These are phyloP conservation scores for Amyloporia xantha DNA, from an alignment of 768 basidiomycete genomes.

Conservation along the genomic window DNA sequence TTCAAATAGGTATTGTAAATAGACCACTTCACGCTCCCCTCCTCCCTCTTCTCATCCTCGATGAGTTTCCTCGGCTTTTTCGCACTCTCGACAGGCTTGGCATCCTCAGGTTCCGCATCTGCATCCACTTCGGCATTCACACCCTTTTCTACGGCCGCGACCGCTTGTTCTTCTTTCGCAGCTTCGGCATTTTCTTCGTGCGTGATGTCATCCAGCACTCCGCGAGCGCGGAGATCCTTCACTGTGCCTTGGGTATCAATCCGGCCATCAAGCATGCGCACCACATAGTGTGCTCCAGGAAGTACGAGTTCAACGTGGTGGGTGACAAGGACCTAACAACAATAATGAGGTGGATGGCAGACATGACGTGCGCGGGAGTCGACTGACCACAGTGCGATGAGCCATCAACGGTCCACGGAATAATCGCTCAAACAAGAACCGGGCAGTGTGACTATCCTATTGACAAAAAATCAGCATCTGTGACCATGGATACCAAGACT, in stretches of 20 bases:
- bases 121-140: constrained; percentile 23
- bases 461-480: neutral
- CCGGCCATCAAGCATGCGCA: constrained; percentile 77
- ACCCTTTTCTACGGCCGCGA: constrained; percentile 8
- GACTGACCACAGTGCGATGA: constrained; percentile 60
- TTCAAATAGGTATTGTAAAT: constrained; percentile 58
- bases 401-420: constrained; percentile 59
- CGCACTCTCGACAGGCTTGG: constrained; percentile 23
- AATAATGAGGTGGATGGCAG: neutral
- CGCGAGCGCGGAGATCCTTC: constrained; percentile 53
- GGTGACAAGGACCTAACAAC: constrained; percentile 56
- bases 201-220: constrained; percentile 55
- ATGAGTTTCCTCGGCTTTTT: constrained; percentile 71
- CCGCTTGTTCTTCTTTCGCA: constrained; percentile 35
- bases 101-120: constrained; percentile 22
- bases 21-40: constrained; percentile 76
- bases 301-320: constrained; percentile 83
- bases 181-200: constrained; percentile 44
- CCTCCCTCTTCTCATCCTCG: constrained; percentile 77
- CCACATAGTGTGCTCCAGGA: constrained; percentile 63
- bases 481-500: constrained; percentile 6
- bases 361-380: neutral
- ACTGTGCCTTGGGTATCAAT: constrained; percentile 70
- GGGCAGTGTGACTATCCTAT: constrained; percentile 64
- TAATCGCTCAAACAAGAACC: constrained; percentile 55